A percentile compares a stretch with the other conserved stretches of the same genome.
phyloP scores from a whole-genome alignment of 192 early-diverging fungal species.

The Mortierella claussenii region DNA sequence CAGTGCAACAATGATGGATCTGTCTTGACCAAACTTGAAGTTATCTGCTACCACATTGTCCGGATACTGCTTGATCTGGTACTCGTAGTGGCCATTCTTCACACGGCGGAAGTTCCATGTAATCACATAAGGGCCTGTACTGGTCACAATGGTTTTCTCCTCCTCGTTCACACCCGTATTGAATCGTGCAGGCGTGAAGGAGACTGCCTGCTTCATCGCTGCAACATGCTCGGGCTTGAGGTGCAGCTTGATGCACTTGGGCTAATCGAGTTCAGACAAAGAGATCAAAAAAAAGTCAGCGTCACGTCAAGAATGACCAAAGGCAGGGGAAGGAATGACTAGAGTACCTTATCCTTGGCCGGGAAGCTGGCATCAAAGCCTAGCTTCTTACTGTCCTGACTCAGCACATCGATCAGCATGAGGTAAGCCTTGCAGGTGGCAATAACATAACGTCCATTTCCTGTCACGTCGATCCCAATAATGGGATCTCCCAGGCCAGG shows the following conservation, averaged over 20 bases:
- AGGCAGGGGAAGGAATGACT: neutral
- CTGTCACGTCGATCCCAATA: constrained; percentile 89
- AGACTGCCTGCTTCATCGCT: constrained; percentile 68
- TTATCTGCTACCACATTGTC: constrained; percentile 90
- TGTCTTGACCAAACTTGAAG: constrained; percentile 86
- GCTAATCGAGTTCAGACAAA: constrained; percentile 21
- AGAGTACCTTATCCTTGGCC: constrained; percentile 66
- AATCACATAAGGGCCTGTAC: constrained; percentile 90
- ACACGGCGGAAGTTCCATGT: constrained; percentile 91
- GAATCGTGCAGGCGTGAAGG: constrained; percentile 91
- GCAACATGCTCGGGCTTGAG: constrained; percentile 91
- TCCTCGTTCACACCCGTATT: constrained; percentile 75
- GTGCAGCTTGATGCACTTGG: constrained; percentile 75
- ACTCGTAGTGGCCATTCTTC: constrained; percentile 83
- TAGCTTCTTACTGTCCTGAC: constrained; percentile 57
- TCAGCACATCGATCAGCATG: constrained; percentile 79
- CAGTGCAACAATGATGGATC: constrained; percentile 85
- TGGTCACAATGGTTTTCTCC: constrained; percentile 89
- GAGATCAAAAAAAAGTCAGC: neutral
- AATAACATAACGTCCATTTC: constrained; percentile 84
- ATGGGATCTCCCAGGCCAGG: constrained; percentile 91
- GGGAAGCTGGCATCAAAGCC: constrained; percentile 80
- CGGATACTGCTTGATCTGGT: constrained; percentile 88
- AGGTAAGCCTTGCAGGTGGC: constrained; percentile 91
- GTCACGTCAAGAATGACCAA: neutral